phyloP scores from a whole-genome alignment of 108 stramenopile species.

The Nannochloropsis gaditana region DNA sequence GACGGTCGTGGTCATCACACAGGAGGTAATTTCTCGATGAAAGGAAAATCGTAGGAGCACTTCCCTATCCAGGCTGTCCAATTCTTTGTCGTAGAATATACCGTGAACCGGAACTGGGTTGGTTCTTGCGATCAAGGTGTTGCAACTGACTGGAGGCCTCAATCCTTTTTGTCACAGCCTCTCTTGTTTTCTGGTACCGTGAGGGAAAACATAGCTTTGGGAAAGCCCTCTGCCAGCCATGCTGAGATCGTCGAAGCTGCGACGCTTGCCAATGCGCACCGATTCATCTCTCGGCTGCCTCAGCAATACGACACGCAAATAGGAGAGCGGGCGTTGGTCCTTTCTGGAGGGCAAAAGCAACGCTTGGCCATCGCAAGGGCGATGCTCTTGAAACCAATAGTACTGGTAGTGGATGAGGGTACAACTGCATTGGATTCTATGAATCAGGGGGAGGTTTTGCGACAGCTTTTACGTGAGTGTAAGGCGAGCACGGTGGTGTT shows the following conservation, averaged over 20 bases:
- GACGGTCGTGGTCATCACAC: conserved; percentile 6
- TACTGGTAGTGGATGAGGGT: conserved; percentile 72
- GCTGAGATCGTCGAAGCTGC: conserved; percentile 58
- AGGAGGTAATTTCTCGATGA: neutral
- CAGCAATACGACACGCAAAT: conserved; percentile 69
- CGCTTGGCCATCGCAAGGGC: conserved; percentile 84
- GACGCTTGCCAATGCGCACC: conserved; percentile 63
- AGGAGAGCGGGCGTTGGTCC: conserved; percentile 71
- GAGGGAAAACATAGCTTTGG: conserved; percentile 75
- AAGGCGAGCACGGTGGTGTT: neutral
- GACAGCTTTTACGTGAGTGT: neutral
- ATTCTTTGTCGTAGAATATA: neutral
- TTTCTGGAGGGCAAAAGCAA: conserved; percentile 87
- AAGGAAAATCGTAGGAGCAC: too few species aligned
- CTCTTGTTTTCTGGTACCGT: conserved; percentile 68
- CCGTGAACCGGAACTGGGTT: neutral
- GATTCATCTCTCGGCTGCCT: conserved; percentile 69
- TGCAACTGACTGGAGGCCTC: too few species aligned
- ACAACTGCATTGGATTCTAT: neutral
- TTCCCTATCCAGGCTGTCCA: too few species aligned
- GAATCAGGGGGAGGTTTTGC: neutral
- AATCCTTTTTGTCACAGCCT: conserved; percentile 58
- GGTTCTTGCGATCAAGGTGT: neutral
- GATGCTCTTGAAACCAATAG: conserved; percentile 63
- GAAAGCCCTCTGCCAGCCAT: conserved; percentile 55